Evolutionary conservation across 208 protist species (phyloP), one percentile per base, ranked within the genome.

Genomic region (Trypanosoma cruzi): DNA sequence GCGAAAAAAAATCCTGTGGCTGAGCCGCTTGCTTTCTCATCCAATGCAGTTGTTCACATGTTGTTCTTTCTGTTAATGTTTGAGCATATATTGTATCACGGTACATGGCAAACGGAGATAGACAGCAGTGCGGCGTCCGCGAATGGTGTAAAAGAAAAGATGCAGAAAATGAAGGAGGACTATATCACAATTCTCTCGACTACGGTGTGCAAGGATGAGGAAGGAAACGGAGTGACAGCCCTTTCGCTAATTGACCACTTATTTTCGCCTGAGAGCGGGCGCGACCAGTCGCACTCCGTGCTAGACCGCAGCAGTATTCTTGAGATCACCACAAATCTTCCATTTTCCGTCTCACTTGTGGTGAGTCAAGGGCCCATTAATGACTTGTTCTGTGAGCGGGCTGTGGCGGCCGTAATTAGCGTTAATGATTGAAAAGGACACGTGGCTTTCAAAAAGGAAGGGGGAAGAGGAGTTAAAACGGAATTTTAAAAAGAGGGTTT

Each of bases 261-360:
- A 14, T 62, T 78, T 42, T 18, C 60, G 28, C 22, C n/a, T 34
- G 40, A 16, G 16, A n/a, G 52, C 1, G 4, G 1, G 18, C 28
- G n/a, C 22, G 55, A 24, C 11, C 18, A 58, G 29, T 8, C 8
- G 0, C 28, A 10, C 26, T 26, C 31, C 3, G 31, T 42, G 3
- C n/a, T 73, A 49, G 55, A 63, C 59, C 71, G 71, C 20, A 31
- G 37, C 24, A 59, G 42, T 26, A 77, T 86, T 26, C 58, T 93
- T 31, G 88, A 96, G 46, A 94, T 96, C 31, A 96, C 88, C 0
- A 92, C 83, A 18, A 81, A 86, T 36, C 73, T 96, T n/a, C 92
- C 92, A 0, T 96, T 94, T 77, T 87, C 85, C 29, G 68, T 96
- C 28, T 92, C 92, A 22, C 82, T 96, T 5, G 85, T 88, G 24